These are phyloP conservation scores for Fusarium piperis DNA, from an alignment of 2,329 filamentous ascomycete genomes.

Conservation along the genomic window DNA sequence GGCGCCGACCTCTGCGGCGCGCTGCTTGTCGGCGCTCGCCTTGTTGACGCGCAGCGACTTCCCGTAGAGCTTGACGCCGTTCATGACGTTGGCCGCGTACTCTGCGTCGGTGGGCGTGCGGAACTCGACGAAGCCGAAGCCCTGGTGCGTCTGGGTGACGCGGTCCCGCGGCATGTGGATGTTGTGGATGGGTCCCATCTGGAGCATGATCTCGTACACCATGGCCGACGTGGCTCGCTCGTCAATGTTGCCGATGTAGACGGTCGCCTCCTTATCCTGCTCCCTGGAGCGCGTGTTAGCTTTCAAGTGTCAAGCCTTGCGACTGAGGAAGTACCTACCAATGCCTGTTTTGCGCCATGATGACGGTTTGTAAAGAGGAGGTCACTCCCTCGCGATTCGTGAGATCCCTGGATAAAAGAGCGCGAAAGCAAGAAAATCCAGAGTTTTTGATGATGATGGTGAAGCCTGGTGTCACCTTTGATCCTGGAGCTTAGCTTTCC, in stretches of 20 bases:
- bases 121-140: slow-evolving; percentile 99
- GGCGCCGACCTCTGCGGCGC: slow-evolving; percentile 90
- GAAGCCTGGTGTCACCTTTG: slow-evolving; percentile 16
- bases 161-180: slow-evolving; percentile 98
- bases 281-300: slow-evolving; percentile 66
- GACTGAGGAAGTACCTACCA: slow-evolving; percentile 63
- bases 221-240: slow-evolving; percentile 91
- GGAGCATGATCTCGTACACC: slow-evolving; percentile 98
- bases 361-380: slow-evolving; percentile 42
- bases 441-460: neutral
- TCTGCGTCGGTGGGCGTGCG: slow-evolving; percentile 95
- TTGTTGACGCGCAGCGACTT: slow-evolving; percentile 98
- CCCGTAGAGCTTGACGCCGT: slow-evolving; percentile 90
- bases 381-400: neutral
- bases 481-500: slow-evolving; percentile 17
- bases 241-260: slow-evolving; percentile 98
- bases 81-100: slow-evolving; percentile 96
- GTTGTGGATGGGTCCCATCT: slow-evolving; percentile 96
- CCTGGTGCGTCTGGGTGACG: slow-evolving; percentile 95
- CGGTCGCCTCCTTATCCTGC: slow-evolving; percentile 97
- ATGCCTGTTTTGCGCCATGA: slow-evolving; percentile 76
- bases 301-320: neutral
- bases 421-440: neutral
- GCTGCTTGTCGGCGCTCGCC: slow-evolving; percentile 89
- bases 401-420: neutral